Conservation (phyloP, 1,284 basidiomycete genomes). For the Fomitiporia mediterranea region DNA sequence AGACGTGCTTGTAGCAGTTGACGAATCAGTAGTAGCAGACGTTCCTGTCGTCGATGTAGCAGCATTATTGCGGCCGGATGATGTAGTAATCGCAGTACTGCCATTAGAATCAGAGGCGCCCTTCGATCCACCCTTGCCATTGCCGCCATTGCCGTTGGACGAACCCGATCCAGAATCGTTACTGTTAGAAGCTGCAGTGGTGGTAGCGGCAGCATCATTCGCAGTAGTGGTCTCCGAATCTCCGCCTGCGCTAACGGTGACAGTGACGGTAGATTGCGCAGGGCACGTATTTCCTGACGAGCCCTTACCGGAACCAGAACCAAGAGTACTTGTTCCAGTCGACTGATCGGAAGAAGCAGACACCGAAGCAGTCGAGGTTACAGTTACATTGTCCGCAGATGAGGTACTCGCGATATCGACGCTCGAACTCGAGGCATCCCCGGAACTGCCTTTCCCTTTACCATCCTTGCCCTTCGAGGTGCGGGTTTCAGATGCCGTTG, state of each 20-base stretch:
- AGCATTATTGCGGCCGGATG: neutral
- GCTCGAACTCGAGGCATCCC: constrained; percentile 29
- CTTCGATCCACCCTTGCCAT: too few species aligned
- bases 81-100: too few species aligned
- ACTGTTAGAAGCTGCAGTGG: neutral
- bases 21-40: neutral
- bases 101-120: too few species aligned
- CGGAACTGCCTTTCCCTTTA: too few species aligned
- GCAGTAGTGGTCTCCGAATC: neutral
- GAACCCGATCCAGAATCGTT: too few species aligned
- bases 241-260: too few species aligned
- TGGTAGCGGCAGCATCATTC: neutral
- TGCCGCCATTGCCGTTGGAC: neutral
- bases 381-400: constrained; percentile 7
- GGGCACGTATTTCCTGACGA: too few species aligned
- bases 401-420: constrained; percentile 3
- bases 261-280: too few species aligned
- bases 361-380: neutral
- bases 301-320: too few species aligned
- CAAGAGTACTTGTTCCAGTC: too few species aligned
- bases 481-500: neutral
- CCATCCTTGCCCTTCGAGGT: too few species aligned
- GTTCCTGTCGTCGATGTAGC: neutral
- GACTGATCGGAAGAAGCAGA: neutral
- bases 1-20: neutral